Base-by-base conservation (phyloP, 257 asterid species). In the Fraxinus cuspidata region DNA sequence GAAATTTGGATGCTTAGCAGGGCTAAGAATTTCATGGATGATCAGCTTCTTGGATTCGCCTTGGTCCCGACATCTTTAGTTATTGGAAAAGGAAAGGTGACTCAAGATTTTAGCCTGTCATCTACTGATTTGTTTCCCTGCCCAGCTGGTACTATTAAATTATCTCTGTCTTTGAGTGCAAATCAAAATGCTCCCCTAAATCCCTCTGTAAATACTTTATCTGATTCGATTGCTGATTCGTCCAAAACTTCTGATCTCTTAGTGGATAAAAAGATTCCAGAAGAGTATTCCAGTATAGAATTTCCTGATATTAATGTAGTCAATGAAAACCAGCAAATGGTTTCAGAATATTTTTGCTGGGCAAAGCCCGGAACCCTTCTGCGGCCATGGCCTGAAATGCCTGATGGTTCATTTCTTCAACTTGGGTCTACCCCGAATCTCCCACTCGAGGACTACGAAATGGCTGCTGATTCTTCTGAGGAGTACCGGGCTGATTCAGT, bases 1-100 rank as follows among this genome's bases (percentile, higher is more conserved):
- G 96, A 90, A 23, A 87, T 90, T 28, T 90, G 92, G 92, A 90
- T 90, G 96, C 83, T 90, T 1, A 90, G 96, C 81, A 74, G 93
- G 64, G 93, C 89, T 56, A 89, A 87, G 83, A 81, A 78, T 34
- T 80, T 79, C 77, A 81, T 90, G 96, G 96, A 90, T 60, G 94
- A 90, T 83, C 96, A 90, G 83, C 93, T 90, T 71, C 86, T 90
- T 1, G 93, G 92, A 4, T 89, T 90, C 34, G 85, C 81, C 34
- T 70, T 89, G 0, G 90, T 92, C 81, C 95, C 94, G 0, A 66
- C 87, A 47, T 85, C 94, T 53, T 84, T 89, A 2, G 68, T 92
- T 23, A 65, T 63, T 29, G 89, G 81, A 2, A 86, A 88, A 80
- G 92, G 85, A 4, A 89, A 85, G 77, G 68, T 82, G 3, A 83